phyloP scores from a whole-genome alignment of 176 grass and related monocot genomes.

The Musa troglodytarum region DNA sequence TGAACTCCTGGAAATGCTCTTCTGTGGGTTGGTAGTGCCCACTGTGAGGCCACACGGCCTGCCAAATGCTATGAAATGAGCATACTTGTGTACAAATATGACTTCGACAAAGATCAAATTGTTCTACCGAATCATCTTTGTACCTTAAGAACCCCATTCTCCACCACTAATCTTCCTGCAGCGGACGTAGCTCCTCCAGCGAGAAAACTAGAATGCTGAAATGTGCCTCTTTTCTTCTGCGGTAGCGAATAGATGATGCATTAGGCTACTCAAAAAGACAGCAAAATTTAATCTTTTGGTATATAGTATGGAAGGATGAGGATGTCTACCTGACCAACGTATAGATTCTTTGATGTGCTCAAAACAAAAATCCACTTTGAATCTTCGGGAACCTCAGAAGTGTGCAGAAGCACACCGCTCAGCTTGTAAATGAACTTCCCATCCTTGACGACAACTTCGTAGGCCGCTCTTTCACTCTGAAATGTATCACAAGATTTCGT shows the following conservation, averaged over 20 bases:
- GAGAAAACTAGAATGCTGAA: constrained; percentile 98
- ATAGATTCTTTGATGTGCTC: constrained; percentile 67
- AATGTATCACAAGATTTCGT: background rate
- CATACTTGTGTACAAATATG: background rate
- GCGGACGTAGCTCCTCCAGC: constrained; percentile 93
- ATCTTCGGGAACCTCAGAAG: constrained; percentile 45
- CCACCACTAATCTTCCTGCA: constrained; percentile 63
- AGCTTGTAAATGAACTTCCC: constrained; percentile 60
- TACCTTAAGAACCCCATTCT: constrained; percentile 61
- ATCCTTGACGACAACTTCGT: constrained; percentile 53
- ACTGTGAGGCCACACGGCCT: constrained; percentile 81
- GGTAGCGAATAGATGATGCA: constrained; percentile 7
- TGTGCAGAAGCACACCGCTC: constrained; percentile 50
- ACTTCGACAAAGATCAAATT: background rate
- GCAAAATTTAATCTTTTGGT: no score
- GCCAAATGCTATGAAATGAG: constrained; percentile 1
- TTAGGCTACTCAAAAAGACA: background rate
- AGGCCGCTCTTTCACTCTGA: constrained; percentile 84
- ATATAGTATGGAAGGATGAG: no score
- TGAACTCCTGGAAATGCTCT: constrained; percentile 72
- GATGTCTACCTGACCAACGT: constrained; percentile 44
- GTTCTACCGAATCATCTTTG: constrained; percentile 12
- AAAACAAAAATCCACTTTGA: constrained; percentile 91
- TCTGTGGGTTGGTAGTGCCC: constrained; percentile 85
- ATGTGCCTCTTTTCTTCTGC: constrained; percentile 85